Evolutionary conservation across 1,139 yeast species (phyloP).

Genomic region (Petasospora fabianii): DNA sequence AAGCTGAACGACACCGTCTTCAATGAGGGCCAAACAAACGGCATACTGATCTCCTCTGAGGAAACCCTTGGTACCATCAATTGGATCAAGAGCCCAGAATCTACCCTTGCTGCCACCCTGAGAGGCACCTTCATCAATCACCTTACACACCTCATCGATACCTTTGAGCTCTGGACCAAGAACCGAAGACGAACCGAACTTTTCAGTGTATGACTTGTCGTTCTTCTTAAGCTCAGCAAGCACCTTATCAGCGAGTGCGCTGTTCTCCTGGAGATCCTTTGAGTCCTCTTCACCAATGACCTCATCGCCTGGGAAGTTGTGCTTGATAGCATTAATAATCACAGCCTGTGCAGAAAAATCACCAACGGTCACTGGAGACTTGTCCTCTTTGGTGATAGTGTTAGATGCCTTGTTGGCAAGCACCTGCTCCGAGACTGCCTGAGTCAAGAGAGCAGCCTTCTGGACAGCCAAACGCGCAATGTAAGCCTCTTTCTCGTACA

Average conservation of each 20-base stretch:
- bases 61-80: conserved; percentile 97
- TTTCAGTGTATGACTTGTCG: conserved; percentile 33
- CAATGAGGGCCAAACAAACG: conserved; percentile 86
- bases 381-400: conserved; percentile 79
- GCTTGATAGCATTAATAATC: conserved; percentile 74
- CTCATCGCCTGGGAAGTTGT: conserved; percentile 77
- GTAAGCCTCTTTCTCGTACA: conserved; percentile 53
- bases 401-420: conserved; percentile 50
- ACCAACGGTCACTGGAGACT: conserved; percentile 94
- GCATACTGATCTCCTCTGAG: conserved; percentile 96
- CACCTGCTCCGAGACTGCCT: conserved; percentile 66
- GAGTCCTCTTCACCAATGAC: conserved; percentile 96
- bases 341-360: conserved; percentile 97
- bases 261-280: conserved; percentile 49
- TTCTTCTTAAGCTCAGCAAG: conserved; percentile 43
- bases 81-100: conserved; percentile 97
- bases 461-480: conserved; percentile 89
- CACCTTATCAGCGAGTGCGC: conserved; percentile 46
- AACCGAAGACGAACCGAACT: conserved; percentile 24
- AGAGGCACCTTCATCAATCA: conserved; percentile 77
- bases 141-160: conserved; percentile 50
- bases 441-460: conserved; percentile 78
- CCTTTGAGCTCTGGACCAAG: conserved; percentile 34
- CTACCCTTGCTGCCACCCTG: conserved; percentile 76
- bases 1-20: conserved; percentile 75